A percentile compares a stretch with the other conserved stretches of the same genome.
These are phyloP conservation scores for Gleditsia sinensis DNA, from an alignment of 306 rosid species.

Conservation along the genomic window DNA sequence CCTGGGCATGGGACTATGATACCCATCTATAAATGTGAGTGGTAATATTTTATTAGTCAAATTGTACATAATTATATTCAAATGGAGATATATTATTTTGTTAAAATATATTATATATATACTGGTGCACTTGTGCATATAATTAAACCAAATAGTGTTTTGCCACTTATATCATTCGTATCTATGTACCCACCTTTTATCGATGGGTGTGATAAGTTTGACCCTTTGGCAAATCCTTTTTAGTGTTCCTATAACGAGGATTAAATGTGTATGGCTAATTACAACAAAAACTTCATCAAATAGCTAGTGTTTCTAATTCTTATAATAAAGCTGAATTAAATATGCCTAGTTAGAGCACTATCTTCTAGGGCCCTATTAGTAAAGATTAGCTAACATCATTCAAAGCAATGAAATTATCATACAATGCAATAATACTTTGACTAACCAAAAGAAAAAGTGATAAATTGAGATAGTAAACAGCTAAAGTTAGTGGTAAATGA, in stretches of 20 bases:
- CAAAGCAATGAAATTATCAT: conserved; percentile 36
- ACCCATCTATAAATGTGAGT: neutral
- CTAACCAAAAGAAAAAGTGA: conserved; percentile 24
- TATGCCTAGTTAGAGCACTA: conserved; percentile 34
- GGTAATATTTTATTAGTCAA: conserved; percentile 4
- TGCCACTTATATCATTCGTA: neutral
- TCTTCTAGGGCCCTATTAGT: conserved; percentile 32
- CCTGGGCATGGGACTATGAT: neutral
- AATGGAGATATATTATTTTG: too few relatives aligned
- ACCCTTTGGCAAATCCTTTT: neutral
- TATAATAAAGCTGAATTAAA: conserved; percentile 30
- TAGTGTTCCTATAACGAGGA: neutral
- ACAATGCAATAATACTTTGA: conserved; percentile 33
- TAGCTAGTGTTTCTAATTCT: neutral
- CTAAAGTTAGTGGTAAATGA: conserved; percentile 31
- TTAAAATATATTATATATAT: too few relatives aligned
- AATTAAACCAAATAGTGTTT: neutral
- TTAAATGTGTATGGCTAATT: neutral
- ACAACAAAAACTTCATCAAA: neutral
- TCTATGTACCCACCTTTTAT: too few relatives aligned
- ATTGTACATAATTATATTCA: neutral
- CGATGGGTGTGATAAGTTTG: neutral
- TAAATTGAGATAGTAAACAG: conserved; percentile 31
- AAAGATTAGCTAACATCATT: conserved; percentile 49
- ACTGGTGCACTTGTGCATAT: neutral